phyloP scores from a whole-genome alignment of 768 basidiomycete genomes.

The Kwoniella botswanensis region DNA sequence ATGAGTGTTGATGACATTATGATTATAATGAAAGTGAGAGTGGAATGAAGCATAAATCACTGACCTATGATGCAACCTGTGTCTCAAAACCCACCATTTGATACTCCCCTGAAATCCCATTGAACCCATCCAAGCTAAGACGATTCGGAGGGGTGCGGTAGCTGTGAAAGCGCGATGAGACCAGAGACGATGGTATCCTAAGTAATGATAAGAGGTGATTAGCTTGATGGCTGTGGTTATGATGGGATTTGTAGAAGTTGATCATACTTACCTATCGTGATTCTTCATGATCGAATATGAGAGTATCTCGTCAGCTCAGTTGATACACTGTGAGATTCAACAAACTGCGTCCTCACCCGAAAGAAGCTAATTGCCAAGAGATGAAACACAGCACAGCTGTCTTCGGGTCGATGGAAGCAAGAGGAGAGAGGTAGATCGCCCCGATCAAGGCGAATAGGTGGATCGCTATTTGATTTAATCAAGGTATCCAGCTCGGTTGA shows the following conservation, averaged over 20 bases:
- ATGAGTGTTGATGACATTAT: background rate
- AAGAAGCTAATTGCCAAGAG: slow-evolving; percentile 72
- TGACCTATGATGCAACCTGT: slow-evolving; percentile 72
- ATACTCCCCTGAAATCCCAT: slow-evolving; percentile 80
- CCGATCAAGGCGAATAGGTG: slow-evolving; percentile 69
- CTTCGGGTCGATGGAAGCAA: slow-evolving; percentile 59
- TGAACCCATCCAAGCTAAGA: slow-evolving; percentile 70
- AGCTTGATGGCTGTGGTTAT: background rate
- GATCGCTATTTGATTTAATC: slow-evolving; percentile 62
- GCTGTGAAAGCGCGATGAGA: slow-evolving; percentile 75
- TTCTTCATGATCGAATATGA: slow-evolving; percentile 58
- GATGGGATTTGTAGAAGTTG: background rate
- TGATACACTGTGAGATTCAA: too few relatives aligned
- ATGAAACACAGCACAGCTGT: slow-evolving; percentile 66
- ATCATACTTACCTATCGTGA: slow-evolving; percentile 59
- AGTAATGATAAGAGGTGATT: slow-evolving; percentile 42
- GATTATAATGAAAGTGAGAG: background rate
- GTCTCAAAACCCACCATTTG: slow-evolving; percentile 71
- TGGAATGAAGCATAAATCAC: slow-evolving; percentile 9
- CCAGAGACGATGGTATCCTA: slow-evolving; percentile 80
- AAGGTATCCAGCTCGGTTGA: slow-evolving; percentile 59
- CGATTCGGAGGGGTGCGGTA: slow-evolving; percentile 63
- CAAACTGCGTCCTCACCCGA: slow-evolving; percentile 62
- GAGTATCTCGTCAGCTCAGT: slow-evolving; percentile 13
- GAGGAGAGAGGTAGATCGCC: slow-evolving; percentile 63